Evolutionary conservation across 2,329 filamentous ascomycete species (phyloP), one percentile per base, ranked within the genome.

Genomic region (Didymella sp.): DNA sequence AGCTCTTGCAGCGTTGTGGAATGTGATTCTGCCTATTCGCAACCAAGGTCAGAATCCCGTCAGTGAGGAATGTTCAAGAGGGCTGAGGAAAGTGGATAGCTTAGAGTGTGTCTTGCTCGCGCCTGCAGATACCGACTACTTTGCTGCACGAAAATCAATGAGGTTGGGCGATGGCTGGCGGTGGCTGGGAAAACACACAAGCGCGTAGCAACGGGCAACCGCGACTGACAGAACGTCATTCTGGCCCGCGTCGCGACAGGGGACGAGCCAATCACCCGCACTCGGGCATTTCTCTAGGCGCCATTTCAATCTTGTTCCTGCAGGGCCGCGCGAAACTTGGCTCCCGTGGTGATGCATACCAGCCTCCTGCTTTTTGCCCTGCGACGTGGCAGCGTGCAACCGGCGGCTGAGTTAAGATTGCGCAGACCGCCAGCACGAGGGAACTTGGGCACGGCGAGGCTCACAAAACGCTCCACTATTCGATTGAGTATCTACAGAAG

Each of bases 31-130:
- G 54, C 42, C 73, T 75, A 64, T 66, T 59, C 63, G 60, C 55
- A 66, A 61, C 50, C 51, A 63, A 66, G 58, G 71, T 75, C 66
- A 75, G 72, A 75, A 66, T 59, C 58, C 62, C 64, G 67, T 64
- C 53, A 59, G 54, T 52, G 38, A 64, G 57, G 56, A 60, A 63
- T 49, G 55, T 62, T 55, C 59, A 40, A 62, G 58, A 59, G 59
- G 58, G 60, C 58, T 59, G 46, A 55, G 55, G 63, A 63, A 47
- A 59, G 63, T 67, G 69, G 68, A 60, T 73, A 71, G 73, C 69
- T 71, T 73, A 69, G 70, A 67, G 61, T 69, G 65, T 59, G 64
- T 70, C 60, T 64, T 60, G 69, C 48, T 59, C 61, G 62, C 67
- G 60, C 58, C 56, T 69, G 69, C 67, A 69, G 64, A 58, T 56